Percentiles rank a stretch among this genome's conserved stretches.
Evolutionary conservation across 345 rosid genomes (phyloP).

Genomic region (Barbarea vulgaris): DNA sequence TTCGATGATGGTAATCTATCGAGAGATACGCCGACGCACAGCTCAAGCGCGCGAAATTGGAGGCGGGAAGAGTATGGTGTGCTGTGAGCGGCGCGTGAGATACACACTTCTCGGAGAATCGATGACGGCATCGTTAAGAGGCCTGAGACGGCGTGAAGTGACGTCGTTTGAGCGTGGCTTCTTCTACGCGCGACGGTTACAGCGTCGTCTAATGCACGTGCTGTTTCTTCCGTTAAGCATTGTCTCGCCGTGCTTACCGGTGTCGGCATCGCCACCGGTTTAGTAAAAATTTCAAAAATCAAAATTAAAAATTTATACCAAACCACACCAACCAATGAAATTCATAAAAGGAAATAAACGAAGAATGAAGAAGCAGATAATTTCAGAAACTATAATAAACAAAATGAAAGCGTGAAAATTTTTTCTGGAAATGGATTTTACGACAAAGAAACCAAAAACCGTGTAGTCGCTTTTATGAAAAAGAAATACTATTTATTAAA

Average conservation of each 20-base stretch:
- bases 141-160: slow-evolving; percentile 71
- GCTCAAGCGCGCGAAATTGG: slow-evolving; percentile 68
- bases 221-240: slow-evolving; percentile 69
- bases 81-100: slow-evolving; percentile 51
- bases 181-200: slow-evolving; percentile 65
- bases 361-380: background rate
- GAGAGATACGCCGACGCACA: slow-evolving; percentile 63
- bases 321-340: slow-evolving; percentile 23
- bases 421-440: slow-evolving; percentile 21
- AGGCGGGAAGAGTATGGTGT: slow-evolving; percentile 51
- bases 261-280: slow-evolving; percentile 64
- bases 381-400: slow-evolving; percentile 13
- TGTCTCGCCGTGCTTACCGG: slow-evolving; percentile 61
- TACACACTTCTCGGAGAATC: slow-evolving; percentile 61
- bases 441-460: slow-evolving; percentile 26
- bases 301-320: background rate
- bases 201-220: slow-evolving; percentile 67
- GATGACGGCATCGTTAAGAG: slow-evolving; percentile 57
- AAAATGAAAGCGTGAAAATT: slow-evolving; percentile 21
- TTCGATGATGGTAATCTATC: slow-evolving; percentile 58
- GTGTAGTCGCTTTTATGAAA: slow-evolving; percentile 33
- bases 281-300: background rate
- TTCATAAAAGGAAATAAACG: background rate
- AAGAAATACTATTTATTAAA: slow-evolving; percentile 1
- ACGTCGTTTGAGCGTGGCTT: slow-evolving; percentile 68